Evolutionary conservation across 2,329 filamentous ascomycete species (phyloP), one percentile per base, ranked within the genome.

Genomic region (Pseudophaeomoniella oleicola): DNA sequence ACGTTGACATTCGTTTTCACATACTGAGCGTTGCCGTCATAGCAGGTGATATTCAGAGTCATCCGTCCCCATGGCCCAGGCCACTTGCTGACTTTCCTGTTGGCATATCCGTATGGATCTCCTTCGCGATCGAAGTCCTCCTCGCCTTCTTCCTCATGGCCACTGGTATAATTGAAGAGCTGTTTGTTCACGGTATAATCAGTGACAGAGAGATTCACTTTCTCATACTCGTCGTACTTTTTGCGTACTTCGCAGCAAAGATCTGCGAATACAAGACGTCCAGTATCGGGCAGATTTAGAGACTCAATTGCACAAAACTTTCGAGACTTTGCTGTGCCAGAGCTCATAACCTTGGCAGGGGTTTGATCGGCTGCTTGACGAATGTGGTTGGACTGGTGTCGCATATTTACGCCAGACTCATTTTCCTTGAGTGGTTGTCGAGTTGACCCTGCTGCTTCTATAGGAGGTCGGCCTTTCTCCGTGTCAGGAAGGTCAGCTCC

Each of bases 141-240:
- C 4, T 53, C 52, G 1, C 53, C 45, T 12, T 46, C 40, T 4
- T 51, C 49, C 6, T 60, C 54, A 33, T 56, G 50, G 3, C 58
- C 58, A 19, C 61, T 50, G 11, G 50, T 47, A 39, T 73, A 74
- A 22, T 75, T 56, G 44, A 68, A 78, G 39, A 94, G 75, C 1
- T 49, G 41, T 0, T 63, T 50, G 48, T 94, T 84, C 35, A 72
- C 60, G 0, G 85, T 92, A 54, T 87, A 94, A 55, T 94, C 87
- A 0, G 82, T 81, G 13, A 93, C 61, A 63, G 86, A 86, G 0
- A 94, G 44, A 4, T 74, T 72, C 10, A 71, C 57, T 39, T 58
- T 69, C 16, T 69, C 64, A 29, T 57, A 54, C 16, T 47, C 52
- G 11, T 58, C 50, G 44, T 63, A 72, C 1, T 67, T 59, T 44